These are phyloP conservation scores for Pugionium dolabratum DNA, from an alignment of 345 rosid species.

Conservation along the genomic window DNA sequence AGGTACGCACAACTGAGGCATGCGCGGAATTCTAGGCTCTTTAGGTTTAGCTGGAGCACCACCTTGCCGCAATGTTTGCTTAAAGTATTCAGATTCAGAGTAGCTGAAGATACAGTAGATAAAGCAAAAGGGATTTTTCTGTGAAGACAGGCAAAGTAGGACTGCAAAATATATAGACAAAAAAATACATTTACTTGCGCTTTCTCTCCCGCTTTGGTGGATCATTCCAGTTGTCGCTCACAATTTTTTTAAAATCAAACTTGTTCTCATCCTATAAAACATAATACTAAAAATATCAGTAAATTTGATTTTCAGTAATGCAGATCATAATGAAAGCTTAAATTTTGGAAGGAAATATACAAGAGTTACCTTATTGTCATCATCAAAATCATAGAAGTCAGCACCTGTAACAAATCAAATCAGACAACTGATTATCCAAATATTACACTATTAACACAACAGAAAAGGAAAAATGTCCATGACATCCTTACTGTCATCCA, in stretches of 20 bases:
- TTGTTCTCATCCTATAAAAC: slow-evolving; percentile 73
- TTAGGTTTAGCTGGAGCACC: slow-evolving; percentile 90
- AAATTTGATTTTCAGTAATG: background rate
- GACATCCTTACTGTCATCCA: slow-evolving; percentile 84
- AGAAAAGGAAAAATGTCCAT: background rate
- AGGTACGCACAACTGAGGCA: slow-evolving; percentile 87
- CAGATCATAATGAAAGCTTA: slow-evolving; percentile 19
- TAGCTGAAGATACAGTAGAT: slow-evolving; percentile 50
- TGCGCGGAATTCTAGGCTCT: slow-evolving; percentile 98
- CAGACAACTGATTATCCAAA: slow-evolving; percentile 11
- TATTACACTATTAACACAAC: slow-evolving; percentile 6
- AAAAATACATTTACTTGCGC: slow-evolving; percentile 71
- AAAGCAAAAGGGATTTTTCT: slow-evolving; percentile 1
- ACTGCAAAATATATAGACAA: slow-evolving; percentile 18
- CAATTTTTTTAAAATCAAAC: slow-evolving; percentile 92
- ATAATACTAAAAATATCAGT: background rate
- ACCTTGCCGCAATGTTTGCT: slow-evolving; percentile 96
- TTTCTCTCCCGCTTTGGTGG: slow-evolving; percentile 98
- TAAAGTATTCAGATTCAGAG: slow-evolving; percentile 95
- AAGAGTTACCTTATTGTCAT: slow-evolving; percentile 67
- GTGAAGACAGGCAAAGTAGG: slow-evolving; percentile 15
- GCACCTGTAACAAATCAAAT: slow-evolving; percentile 61
- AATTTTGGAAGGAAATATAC: slow-evolving; percentile 10
- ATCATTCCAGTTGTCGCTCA: slow-evolving; percentile 95
- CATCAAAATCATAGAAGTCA: slow-evolving; percentile 94